These are phyloP conservation scores for Myriosclerotinia scirpicola DNA, from an alignment of 2,329 filamentous ascomycete species.

Conservation along the genomic window DNA sequence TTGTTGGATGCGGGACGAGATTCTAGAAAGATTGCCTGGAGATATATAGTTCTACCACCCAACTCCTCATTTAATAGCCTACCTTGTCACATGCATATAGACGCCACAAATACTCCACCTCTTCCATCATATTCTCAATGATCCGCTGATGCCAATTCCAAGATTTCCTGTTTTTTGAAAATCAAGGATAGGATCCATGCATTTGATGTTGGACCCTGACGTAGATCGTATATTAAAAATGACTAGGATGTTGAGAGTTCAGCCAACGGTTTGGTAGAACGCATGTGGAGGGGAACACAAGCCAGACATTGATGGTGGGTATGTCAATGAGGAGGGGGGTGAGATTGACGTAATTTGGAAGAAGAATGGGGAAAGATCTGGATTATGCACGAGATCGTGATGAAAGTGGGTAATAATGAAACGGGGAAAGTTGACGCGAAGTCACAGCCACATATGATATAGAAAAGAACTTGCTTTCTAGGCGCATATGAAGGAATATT, in stretches of 20 bases:
- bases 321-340: neutral
- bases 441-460: neutral
- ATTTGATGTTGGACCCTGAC: slow-evolving; percentile 8
- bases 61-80: neutral
- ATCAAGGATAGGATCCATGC: slow-evolving; percentile 18
- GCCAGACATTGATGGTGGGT: slow-evolving; percentile 4
- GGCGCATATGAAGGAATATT: neutral
- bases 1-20: neutral
- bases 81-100: slow-evolving; percentile 11
- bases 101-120: slow-evolving; percentile 11
- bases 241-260: neutral
- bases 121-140: slow-evolving; percentile 14
- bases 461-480: neutral
- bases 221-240: slow-evolving; percentile 13
- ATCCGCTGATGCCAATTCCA: neutral
- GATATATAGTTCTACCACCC: slow-evolving; percentile 5
- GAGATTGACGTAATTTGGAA: slow-evolving; percentile 8
- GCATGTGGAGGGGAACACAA: neutral
- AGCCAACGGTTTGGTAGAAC: neutral
- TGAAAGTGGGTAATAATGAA: neutral
- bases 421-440: slow-evolving; percentile 11
- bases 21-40: neutral
- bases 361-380: slow-evolving; percentile 10
- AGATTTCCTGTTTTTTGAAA: slow-evolving; percentile 12
- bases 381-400: slow-evolving; percentile 19